Evolutionary conservation across 345 rosid genomes (phyloP), one percentile per base, ranked within the genome.

Genomic region (Acer negundo): DNA sequence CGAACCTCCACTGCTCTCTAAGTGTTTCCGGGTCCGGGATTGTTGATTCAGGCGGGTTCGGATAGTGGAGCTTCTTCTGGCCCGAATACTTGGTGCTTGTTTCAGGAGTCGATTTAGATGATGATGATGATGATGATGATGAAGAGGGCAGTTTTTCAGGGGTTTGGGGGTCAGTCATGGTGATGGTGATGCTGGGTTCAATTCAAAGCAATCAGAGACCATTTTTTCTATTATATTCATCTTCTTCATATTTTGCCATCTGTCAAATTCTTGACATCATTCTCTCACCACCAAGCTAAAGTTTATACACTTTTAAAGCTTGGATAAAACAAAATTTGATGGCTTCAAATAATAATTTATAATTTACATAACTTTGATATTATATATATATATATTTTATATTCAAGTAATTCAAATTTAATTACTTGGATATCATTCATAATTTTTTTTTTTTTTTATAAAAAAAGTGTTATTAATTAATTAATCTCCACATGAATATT

Each of bases 1-100:
- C 98, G 75, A 71, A 93, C 82, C 86, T 91, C 97, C 97, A 95
- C 62, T 95, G 98, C 78, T 94, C 98, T 74, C 95, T 81, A 61
- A 90, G 81, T 15, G 97, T 89, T 24, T 89, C 92, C 47, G 93
- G 81, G 80, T 95, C 96, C 38, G 97, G 97, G 76, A 80, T 95
- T 49, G 80, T 20, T 22, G 80, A 6, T 8, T 95, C 97, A 0
- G 95, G 92, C 9, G 88, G 94, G 83, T 95, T 90, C 24, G 87
- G 87, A 79, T 75, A 90, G 23, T 83, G 77, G 46, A 74, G 19
- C 82, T 80, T 86, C 82, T 80, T 86, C 56, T 87, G 90, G 46
- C 88, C 84, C 10, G 90, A 76, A 70, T 74, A 81, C 22, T 68
- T 76, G 51, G 74, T 9, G 63, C 73, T 75, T 20, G 66, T 72